These are phyloP conservation scores for Petrea volubilis DNA, from an alignment of 257 asterid genomes.

Conservation along the genomic window DNA sequence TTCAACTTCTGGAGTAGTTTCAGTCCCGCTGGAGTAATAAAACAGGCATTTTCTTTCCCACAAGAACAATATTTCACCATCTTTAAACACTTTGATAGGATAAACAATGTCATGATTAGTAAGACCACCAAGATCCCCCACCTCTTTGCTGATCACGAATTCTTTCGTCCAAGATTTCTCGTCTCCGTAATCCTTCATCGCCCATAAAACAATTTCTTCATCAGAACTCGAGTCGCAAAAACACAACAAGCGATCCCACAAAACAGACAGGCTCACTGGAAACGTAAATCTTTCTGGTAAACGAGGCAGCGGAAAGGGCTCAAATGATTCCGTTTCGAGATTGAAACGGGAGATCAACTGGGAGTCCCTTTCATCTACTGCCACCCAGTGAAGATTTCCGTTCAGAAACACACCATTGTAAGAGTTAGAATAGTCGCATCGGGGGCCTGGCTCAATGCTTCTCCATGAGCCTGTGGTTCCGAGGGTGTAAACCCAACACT, in stretches of 20 bases:
- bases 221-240: conserved; percentile 29
- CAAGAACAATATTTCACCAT: conserved; percentile 41
- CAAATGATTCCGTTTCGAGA: conserved; percentile 28
- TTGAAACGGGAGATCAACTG: conserved; percentile 29
- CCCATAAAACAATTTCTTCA: conserved; percentile 34
- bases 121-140: conserved; percentile 3
- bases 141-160: conserved; percentile 25
- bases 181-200: conserved; percentile 42
- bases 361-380: background rate
- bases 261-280: conserved; percentile 15
- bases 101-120: background rate
- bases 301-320: conserved; percentile 17
- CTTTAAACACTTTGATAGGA: conserved; percentile 31
- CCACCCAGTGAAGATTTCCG: conserved; percentile 40
- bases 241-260: conserved; percentile 28
- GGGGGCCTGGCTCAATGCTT: background rate
- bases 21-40: conserved; percentile 23
- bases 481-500: conserved; percentile 35
- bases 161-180: conserved; percentile 34
- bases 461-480: conserved; percentile 41
- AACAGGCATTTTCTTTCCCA: conserved; percentile 32
- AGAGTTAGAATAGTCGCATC: background rate
- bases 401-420: conserved; percentile 23
- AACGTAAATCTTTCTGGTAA: background rate
- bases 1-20: background rate